Conservation (phyloP, 179 eudicot species). For the Beta lomatogona region DNA sequence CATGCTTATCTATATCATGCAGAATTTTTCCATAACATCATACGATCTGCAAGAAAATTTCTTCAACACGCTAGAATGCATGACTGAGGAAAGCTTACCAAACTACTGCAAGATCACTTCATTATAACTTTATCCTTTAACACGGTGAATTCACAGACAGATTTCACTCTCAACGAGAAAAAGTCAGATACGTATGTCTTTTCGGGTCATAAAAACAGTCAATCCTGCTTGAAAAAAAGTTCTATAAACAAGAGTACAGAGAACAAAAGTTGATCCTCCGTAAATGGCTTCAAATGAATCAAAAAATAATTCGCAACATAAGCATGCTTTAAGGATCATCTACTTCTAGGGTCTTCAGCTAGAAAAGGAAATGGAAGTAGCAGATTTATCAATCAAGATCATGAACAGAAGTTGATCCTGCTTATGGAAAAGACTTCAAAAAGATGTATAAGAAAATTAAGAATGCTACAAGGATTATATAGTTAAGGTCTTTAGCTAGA, state of each 20-base stretch:
- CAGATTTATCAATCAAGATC: too few relatives aligned
- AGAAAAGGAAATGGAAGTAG: too few relatives aligned
- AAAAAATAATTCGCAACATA: too few relatives aligned
- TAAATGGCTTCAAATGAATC: background rate
- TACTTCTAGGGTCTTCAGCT: too few relatives aligned
- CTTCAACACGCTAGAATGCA: too few relatives aligned
- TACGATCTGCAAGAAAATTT: too few relatives aligned
- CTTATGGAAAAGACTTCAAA: background rate
- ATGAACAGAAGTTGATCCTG: background rate
- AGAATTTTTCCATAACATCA: too few relatives aligned
- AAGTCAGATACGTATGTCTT: background rate
- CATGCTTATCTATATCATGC: too few relatives aligned
- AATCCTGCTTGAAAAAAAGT: background rate
- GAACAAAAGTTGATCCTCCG: background rate
- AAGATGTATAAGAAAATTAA: background rate
- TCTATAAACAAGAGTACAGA: background rate
- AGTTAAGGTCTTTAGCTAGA: background rate
- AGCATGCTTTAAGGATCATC: too few relatives aligned
- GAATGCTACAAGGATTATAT: background rate
- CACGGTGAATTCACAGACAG: background rate
- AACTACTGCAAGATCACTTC: background rate
- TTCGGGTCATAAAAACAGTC: background rate
- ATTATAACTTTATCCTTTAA: background rate
- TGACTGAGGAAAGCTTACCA: too few relatives aligned
- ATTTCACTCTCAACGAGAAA: background rate